Conservation (phyloP, 78 protist genomes). For the Bigelowiella natans region DNA sequence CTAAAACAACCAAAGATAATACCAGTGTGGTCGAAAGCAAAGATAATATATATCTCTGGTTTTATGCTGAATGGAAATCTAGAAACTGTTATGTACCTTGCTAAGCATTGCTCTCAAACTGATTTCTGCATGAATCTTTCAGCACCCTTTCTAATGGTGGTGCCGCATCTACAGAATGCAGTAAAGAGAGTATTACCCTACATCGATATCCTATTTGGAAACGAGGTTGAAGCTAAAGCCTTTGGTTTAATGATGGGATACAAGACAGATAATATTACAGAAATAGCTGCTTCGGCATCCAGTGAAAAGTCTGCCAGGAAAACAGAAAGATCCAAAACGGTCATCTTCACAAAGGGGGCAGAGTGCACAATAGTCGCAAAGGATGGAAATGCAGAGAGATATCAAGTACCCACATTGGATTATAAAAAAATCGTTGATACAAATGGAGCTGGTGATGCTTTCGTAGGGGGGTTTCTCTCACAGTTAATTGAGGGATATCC, state of each 20-base stretch:
- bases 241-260: too few species aligned
- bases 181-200: too few species aligned
- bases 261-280: too few species aligned
- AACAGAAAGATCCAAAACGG: too few species aligned
- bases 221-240: too few species aligned
- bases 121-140: too few species aligned
- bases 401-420: not conserved
- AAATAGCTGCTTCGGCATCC: too few species aligned
- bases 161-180: too few species aligned
- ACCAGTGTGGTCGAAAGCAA: not conserved
- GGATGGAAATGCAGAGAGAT: not conserved
- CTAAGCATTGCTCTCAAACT: not conserved
- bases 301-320: too few species aligned
- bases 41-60: not conserved
- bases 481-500: not conserved
- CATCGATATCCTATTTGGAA: too few species aligned
- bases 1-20: not conserved
- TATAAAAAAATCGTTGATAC: not conserved
- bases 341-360: not conserved
- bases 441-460: constrained; percentile 3
- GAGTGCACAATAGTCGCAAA: not conserved
- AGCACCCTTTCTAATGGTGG: too few species aligned
- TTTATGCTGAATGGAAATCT: not conserved
- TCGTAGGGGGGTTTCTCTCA: not conserved
- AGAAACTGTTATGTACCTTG: not conserved